Evolutionary conservation across 1,139 yeast species (phyloP).

Genomic region (Blastobotrys persicus): DNA sequence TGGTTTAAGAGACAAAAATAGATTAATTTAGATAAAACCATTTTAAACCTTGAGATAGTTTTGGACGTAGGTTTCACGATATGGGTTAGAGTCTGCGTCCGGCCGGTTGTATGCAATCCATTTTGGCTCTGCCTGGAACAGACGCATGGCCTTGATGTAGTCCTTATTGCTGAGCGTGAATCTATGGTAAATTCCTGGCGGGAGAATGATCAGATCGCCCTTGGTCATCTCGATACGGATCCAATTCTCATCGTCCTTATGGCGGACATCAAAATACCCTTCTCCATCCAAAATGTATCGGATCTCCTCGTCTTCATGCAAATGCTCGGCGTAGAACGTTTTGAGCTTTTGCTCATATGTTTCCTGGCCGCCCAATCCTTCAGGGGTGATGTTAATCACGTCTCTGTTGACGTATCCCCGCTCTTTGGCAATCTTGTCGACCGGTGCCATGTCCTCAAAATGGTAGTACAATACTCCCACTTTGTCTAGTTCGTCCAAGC

Average conservation of each 20-base stretch:
- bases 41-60: constrained; percentile 4
- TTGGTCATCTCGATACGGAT: constrained; percentile 63
- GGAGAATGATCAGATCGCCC: constrained; percentile 61
- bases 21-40: neutral
- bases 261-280: constrained; percentile 89
- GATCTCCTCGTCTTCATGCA: constrained; percentile 97
- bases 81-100: constrained; percentile 42
- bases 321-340: constrained; percentile 78
- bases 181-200: constrained; percentile 92
- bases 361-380: constrained; percentile 61
- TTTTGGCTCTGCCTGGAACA: constrained; percentile 93
- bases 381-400: constrained; percentile 58
- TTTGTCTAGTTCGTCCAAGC: constrained; percentile 47
- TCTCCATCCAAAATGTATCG: constrained; percentile 85
- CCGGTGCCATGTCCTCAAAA: constrained; percentile 52
- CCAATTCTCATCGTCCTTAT: constrained; percentile 62
- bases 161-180: constrained; percentile 69
- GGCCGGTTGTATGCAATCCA: constrained; percentile 89
- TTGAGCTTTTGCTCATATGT: constrained; percentile 65
- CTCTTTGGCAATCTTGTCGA: constrained; percentile 63
- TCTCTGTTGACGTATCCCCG: constrained; percentile 82
- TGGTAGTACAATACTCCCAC: constrained; percentile 72
- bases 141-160: constrained; percentile 71
- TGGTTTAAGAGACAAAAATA: too few relatives aligned
- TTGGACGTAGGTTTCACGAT: constrained; percentile 44